Evolutionary conservation across 768 basidiomycete species (phyloP).

Genomic region (Sarcomyxa edulis): DNA sequence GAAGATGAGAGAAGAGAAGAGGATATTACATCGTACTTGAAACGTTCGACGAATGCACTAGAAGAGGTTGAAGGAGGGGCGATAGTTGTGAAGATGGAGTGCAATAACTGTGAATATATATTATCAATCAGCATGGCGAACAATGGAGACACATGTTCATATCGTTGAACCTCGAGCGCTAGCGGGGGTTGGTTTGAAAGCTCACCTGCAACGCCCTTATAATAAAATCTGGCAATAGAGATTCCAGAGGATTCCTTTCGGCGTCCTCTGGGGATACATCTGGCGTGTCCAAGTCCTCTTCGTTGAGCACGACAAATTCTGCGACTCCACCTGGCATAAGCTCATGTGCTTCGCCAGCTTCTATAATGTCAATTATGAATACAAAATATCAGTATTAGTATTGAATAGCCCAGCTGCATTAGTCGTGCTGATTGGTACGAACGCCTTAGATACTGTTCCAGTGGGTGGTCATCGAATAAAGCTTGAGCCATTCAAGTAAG

Average conservation of each 20-base stretch:
- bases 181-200: neutral
- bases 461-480: conserved; percentile 71
- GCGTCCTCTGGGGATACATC: conserved; percentile 1
- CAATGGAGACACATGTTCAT: conserved; percentile 1
- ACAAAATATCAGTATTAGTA: neutral
- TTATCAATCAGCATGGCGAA: neutral
- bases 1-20: conserved; percentile 67
- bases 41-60: conserved; percentile 64
- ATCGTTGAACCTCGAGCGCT: conserved; percentile 4
- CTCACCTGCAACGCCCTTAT: conserved; percentile 2
- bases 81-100: conserved; percentile 30
- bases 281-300: conserved; percentile 4
- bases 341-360: conserved; percentile 8
- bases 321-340: conserved; percentile 8
- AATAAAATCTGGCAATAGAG: conserved; percentile 1
- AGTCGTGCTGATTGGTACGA: no score
- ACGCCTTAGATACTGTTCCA: conserved; percentile 72
- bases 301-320: conserved; percentile 4
- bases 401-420: conserved; percentile 2
- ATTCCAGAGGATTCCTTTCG: neutral
- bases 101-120: conserved; percentile 27
- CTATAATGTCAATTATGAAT: conserved; percentile 1
- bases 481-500: conserved; percentile 68
- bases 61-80: conserved; percentile 25
- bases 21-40: conserved; percentile 82